phyloP scores from a whole-genome alignment of 495 filamentous ascomycete genomes.

The Daldinia grandis region DNA sequence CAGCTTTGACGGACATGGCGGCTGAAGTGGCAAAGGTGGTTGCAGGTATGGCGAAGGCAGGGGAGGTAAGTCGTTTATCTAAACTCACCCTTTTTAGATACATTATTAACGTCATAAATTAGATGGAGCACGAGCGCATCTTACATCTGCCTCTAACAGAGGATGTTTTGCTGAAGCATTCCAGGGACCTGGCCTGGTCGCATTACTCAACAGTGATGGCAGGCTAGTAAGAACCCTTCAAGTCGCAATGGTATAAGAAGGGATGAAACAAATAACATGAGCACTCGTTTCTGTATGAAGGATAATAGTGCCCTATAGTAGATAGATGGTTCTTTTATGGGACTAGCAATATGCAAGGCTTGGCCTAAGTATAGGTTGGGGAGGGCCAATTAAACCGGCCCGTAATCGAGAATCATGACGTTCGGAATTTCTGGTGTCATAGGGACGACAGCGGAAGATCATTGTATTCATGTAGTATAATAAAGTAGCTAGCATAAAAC shows the following conservation, averaged over 20 bases:
- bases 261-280: neutral
- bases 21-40: constrained; percentile 73
- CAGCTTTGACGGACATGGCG: constrained; percentile 80
- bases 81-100: neutral
- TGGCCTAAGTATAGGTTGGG: neutral
- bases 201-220: constrained; percentile 61
- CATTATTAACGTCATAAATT: constrained; percentile 27
- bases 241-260: neutral
- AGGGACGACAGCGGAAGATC: neutral
- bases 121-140: constrained; percentile 59
- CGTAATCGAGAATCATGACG: constrained; percentile 5
- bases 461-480: constrained; percentile 35
- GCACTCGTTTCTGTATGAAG: neutral
- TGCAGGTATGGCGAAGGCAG: constrained; percentile 61
- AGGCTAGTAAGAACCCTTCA: constrained; percentile 25
- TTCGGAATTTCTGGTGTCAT: constrained; percentile 8
- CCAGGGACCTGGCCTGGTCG: constrained; percentile 70
- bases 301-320: constrained; percentile 22
- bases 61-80: constrained; percentile 61
- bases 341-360: neutral
- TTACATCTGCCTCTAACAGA: constrained; percentile 75
- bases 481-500: constrained; percentile 37
- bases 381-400: neutral
- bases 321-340: constrained; percentile 18
- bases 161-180: constrained; percentile 72